Base-by-base conservation (phyloP, 225 moss, liverwort and hornwort genomes). In the Polytrichum formosum region DNA sequence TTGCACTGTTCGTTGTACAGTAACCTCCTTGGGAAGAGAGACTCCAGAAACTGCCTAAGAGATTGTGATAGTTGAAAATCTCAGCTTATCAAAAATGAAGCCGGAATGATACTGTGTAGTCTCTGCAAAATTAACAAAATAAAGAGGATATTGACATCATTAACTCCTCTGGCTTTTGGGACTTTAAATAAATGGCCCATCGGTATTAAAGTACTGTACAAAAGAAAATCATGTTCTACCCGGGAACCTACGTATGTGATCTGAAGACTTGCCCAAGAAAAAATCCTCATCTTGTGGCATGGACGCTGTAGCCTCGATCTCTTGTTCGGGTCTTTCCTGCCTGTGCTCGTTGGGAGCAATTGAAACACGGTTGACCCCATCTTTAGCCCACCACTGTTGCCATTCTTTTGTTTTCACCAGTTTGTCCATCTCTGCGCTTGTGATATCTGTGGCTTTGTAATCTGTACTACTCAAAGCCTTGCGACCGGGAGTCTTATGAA, bases 51-150 rank as follows among this genome's bases (percentile, higher is more conserved):
- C 77, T 72, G 73, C 65, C 67, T 63, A 31, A 61, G 72, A 71
- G 56, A 75, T 46, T 46, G 46, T 4, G 16, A 80, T 75, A 71
- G 63, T 80, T 80, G 83, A 83, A 86, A 83, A 75, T 75, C 69
- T 60, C 83, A 87, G 81, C 80, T 81, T 78, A 83, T 80, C 87
- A 83, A 87, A 87, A 87, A 80, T 68, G 80, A 87, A 87, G 81
- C 87, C 71, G 83, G 33, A 78, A 78, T 74, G 71, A 78, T 78
- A 80, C 75, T 72, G 68, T 78, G 33, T 69, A 72, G 80, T 76
- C 70, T 70, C 75, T 72, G 71, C 71, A 87, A 71, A 72, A 73
- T 68, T 27, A 73, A 80, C 70, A 75, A 80, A 74, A 74, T 71
- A 65, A 60, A 46, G 13, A 46, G 76, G 74, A 69, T 65, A 69